phyloP scores from a whole-genome alignment of 2,329 filamentous ascomycete genomes.

The Fusarium sp. region DNA sequence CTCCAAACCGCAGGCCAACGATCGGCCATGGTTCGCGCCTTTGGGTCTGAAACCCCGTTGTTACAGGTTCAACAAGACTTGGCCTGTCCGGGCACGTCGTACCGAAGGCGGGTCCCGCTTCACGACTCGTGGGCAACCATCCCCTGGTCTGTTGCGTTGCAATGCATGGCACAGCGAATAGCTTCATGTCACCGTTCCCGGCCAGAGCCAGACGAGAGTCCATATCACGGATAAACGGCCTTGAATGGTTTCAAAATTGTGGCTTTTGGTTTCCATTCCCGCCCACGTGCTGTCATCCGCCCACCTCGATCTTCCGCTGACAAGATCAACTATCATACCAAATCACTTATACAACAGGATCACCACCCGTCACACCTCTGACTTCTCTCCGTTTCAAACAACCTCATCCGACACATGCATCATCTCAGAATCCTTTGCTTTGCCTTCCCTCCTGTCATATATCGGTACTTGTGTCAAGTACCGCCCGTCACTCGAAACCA shows the following conservation, averaged over 20 bases:
- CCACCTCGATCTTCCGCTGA: not conserved
- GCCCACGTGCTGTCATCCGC: not conserved
- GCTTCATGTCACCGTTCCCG: not conserved
- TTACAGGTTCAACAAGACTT: slow-evolving; percentile 43
- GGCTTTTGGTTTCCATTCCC: not conserved
- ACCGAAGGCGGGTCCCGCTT: slow-evolving; percentile 20
- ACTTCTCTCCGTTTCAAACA: slow-evolving; percentile 29
- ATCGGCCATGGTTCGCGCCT: slow-evolving; percentile 23
- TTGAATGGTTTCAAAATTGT: not conserved
- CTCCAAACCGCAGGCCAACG: not conserved
- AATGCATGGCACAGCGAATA: not conserved
- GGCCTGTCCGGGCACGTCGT: slow-evolving; percentile 32
- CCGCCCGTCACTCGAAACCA: not conserved
- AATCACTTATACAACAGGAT: not conserved
- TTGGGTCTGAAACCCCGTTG: slow-evolving; percentile 40
- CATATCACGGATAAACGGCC: not conserved
- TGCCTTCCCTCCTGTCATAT: not conserved
- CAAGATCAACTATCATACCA: slow-evolving; percentile 3
- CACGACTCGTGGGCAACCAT: slow-evolving; percentile 11
- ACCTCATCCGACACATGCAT: slow-evolving; percentile 26
- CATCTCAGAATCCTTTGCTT: slow-evolving; percentile 13
- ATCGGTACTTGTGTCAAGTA: not conserved
- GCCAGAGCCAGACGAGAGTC: not conserved
- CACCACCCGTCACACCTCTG: slow-evolving; percentile 26
- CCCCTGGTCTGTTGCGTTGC: not conserved